A percentile compares a stretch with the other conserved stretches of the same genome.
phyloP scores from a whole-genome alignment of 352 stramenopile genomes.

The Vaucheria bursata region DNA sequence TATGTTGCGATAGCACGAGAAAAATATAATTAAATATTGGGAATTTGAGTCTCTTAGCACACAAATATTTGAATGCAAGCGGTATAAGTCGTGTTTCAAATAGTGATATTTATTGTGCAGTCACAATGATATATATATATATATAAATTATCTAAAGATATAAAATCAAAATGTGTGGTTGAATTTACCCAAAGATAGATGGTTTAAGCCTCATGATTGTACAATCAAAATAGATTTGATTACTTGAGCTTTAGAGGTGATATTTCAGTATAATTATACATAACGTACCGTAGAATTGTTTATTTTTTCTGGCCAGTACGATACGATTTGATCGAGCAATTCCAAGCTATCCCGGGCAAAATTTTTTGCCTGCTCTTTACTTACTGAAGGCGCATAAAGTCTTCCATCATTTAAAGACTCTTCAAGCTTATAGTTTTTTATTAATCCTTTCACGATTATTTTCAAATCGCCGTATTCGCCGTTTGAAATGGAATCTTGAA shows the following conservation, averaged over 20 bases:
- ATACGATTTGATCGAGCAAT: not conserved
- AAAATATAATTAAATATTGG: too few species aligned
- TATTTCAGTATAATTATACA: too few species aligned
- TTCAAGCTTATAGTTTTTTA: conserved; percentile 44
- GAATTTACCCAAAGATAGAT: not conserved
- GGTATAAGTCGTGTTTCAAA: not conserved
- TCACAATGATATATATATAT: not conserved
- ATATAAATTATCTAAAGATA: not conserved
- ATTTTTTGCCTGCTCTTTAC: not conserved
- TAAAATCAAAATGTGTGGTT: not conserved
- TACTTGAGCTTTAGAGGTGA: too few species aligned
- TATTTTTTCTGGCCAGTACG: not conserved
- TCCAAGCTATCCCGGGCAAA: not conserved
- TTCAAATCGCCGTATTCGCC: conserved; percentile 5
- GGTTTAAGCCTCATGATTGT: not conserved
- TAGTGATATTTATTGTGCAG: not conserved
- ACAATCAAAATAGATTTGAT: too few species aligned
- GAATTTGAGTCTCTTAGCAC: too few species aligned
- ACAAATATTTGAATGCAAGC: too few species aligned
- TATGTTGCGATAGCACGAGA: too few species aligned
- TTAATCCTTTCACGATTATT: conserved; percentile 21
- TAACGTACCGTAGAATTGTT: conserved; percentile 4
- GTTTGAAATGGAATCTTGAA: conserved; percentile 3
- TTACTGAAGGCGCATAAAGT: conserved; percentile 8
- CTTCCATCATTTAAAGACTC: conserved; percentile 32